Evolutionary conservation across 2,329 filamentous ascomycete species (phyloP), one percentile per base, ranked within the genome.

Genomic region (Coccinonectria pachysandricola): DNA sequence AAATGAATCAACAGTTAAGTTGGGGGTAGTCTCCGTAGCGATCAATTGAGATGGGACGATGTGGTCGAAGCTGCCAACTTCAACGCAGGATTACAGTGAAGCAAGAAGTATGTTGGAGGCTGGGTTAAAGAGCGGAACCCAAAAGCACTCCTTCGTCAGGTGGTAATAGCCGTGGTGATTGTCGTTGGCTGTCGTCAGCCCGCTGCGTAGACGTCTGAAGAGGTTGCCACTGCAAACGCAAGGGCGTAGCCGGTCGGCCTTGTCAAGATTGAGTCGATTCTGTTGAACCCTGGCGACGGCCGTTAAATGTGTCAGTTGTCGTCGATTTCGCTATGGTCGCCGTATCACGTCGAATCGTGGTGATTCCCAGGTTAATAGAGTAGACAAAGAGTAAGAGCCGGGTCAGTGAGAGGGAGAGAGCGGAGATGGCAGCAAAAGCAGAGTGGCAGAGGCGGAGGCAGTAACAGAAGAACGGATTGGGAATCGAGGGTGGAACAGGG

Each of bases 401-500:
- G 34, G 41, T 24, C 21, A 15, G 19, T 24, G 28, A 28, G 23
- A 23, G 25, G 26, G 20, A 39, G 28, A 42, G 36, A n/a, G 40
- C 40, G 36, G 38, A 37, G 37, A 41, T 34, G 26, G 37, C 32
- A 36, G 40, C 35, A n/a, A n/a, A n/a, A n/a, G 37, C 35, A 30
- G 39, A 42, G 26, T 27, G 30, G 27, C 19, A 23, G 24, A 24
- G 28, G 34, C 36, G 30, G 29, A 35, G 34, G 33, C 30, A 34
- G 25, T 13, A 16, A n/a, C 12, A 28, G 11, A 12, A 12, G 10
- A 10, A 24, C 43, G 28, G 36, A 41, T 36, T 44, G 43, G 40
- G 40, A 44, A 37, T 40, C 39, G 41, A 41, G 36, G 44, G 44
- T 47, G 39, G 44, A 45, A 40, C 43, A 48, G 44, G 42, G 46